Evolutionary conservation across 2,329 filamentous ascomycete species (phyloP), one percentile per base, ranked within the genome.

Genomic region (Xylaria sp.): DNA sequence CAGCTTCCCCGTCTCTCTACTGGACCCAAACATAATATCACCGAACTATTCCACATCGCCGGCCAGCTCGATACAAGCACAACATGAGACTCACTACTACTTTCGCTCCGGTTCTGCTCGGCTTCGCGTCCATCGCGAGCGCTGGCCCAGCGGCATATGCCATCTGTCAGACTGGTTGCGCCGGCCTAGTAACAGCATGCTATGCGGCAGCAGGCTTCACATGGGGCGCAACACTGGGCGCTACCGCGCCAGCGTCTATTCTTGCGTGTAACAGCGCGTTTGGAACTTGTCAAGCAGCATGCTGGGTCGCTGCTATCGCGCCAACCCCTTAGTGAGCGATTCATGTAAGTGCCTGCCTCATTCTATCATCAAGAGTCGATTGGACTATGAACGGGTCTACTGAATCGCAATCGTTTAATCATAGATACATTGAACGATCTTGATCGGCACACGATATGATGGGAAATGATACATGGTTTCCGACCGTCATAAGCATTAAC

Each of bases 141-240:
- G 69, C 69, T 4, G 70, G 70, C 18, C 64, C 62, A 2, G 58
- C 46, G 13, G 67, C 67, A 9, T 72, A 72, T 31, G 67, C 67
- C 5, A 4, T 68, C 7, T 72, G 70, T 18, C 70, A 72, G 37
- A 55, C 67, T 4, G 70, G 70, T 3, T 72, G 70, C 13, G 61
- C 70, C 0, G 58, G 37, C 18, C 55, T 72, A 9, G 70, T 60
- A 3, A 64, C 18, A 31, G 67, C 69, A 6, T 72, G 69, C 18
- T 72, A 72, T 13, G 39, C 8, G 0, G 69, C 67, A 20, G 69
- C 64, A 1, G 69, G 69, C 10, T 69, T 52, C n/a, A 69, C 67
- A 6, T 72, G 63, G 66, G 69, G 69, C 1, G 69, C 64, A 2
- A 67, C 67, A 1, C 0, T 56, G 25, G 69, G 69, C 2, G 8